A percentile compares a stretch with the other conserved stretches of the same genome.
These are phyloP conservation scores for Olyra latifolia DNA, from an alignment of 176 grass and related monocot genomes.

Conservation along the genomic window DNA sequence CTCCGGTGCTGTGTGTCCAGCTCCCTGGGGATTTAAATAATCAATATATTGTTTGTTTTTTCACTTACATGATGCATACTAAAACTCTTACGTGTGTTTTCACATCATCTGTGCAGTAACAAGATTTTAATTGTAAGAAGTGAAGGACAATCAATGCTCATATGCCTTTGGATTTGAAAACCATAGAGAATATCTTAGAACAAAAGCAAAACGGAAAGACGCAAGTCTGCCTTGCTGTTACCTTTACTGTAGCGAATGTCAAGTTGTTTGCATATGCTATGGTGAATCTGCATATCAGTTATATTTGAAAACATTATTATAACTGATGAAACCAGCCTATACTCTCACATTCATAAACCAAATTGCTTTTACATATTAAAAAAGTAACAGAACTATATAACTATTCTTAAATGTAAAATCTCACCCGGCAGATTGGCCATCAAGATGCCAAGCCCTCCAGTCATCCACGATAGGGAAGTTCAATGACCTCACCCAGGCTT, in stretches of 20 bases:
- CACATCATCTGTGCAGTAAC: too few species aligned
- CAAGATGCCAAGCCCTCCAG: constrained; percentile 55
- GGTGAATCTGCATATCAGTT: too few species aligned
- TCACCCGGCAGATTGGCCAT: constrained; percentile 48
- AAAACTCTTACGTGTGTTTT: too few species aligned
- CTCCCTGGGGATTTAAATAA: constrained; percentile 9
- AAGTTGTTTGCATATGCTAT: too few species aligned
- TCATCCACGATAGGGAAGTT: constrained; percentile 38
- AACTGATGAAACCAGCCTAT: neutral
- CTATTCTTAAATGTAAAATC: neutral
- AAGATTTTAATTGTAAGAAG: too few species aligned
- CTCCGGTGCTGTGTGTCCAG: constrained; percentile 32
- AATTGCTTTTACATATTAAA: neutral
- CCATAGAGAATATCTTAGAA: too few species aligned
- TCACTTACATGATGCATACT: neutral
- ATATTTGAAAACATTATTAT: too few species aligned
- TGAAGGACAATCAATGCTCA: too few species aligned
- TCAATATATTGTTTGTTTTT: neutral
- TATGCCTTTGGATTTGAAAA: too few species aligned
- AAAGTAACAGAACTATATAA: neutral
- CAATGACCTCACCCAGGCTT: constrained; percentile 56
- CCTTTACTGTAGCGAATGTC: too few species aligned
- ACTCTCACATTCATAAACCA: neutral
- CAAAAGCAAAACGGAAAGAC: too few species aligned
- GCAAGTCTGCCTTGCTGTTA: too few species aligned